Conservation (phyloP, 148 eudicot species). For the Rheum nobile region DNA sequence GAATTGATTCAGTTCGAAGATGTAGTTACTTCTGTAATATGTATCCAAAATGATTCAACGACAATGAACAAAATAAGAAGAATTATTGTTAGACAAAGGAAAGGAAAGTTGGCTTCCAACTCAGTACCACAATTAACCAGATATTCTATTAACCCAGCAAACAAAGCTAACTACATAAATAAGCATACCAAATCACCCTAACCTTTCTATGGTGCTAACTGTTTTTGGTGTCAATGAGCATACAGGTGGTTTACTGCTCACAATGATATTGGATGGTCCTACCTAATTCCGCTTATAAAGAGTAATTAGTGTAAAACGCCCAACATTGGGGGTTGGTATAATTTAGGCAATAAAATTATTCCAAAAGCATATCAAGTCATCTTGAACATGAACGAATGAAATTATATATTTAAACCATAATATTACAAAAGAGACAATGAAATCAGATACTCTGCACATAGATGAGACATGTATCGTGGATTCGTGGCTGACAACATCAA, state of each 20-base stretch:
- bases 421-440: neutral
- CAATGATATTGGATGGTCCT: neutral
- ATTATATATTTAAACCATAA: neutral
- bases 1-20: neutral
- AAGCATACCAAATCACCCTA: neutral
- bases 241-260: neutral
- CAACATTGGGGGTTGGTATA: neutral
- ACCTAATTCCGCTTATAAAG: neutral
- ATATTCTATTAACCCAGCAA: neutral
- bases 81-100: neutral
- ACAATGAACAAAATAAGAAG: neutral
- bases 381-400: neutral
- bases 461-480: neutral
- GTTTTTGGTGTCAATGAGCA: neutral
- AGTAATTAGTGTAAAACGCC: neutral
- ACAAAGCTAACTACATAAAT: neutral
- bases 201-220: neutral
- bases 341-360: neutral
- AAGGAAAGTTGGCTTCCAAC: neutral
- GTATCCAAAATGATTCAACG: neutral
- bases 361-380: neutral
- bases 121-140: neutral
- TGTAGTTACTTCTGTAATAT: neutral
- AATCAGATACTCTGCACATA: neutral
- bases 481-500: neutral